Base-by-base conservation (phyloP, 2,329 filamentous ascomycete species). In the Neoscytalidium dimidiatum region DNA sequence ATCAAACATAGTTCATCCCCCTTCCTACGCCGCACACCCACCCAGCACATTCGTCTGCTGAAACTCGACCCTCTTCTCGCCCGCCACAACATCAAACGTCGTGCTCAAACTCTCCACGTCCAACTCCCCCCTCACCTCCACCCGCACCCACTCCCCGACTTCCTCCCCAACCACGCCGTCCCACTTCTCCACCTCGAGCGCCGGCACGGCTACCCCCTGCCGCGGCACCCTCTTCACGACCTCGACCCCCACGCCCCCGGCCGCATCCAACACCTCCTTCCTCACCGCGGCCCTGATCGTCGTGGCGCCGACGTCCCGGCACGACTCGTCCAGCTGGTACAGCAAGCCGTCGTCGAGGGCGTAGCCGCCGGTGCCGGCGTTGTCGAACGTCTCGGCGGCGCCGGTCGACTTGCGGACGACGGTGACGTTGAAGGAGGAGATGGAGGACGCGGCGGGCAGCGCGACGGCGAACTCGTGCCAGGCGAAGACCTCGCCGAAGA, bases 51-150 rank as follows among this genome's bases (percentile, higher is more conserved):
- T 41, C 51, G 52, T 64, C 41, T 2, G 29, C 52, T 58, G 38
- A 49, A 48, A 64, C 38, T 57, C 51, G 1, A 60, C 41, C 41
- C 14, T 64, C 26, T 4, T 38, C 46, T 29, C 61, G 2, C 62
- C 62, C 13, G 46, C 26, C 2, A 57, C 38, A 7, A 64, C 52
- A 31, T 64, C 62, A 41, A 64, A 60, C 35, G 62, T 60, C 19
- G 62, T 64, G 5, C 53, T 60, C 29, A 17, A 33, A 9, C 62
- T 51, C 5, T 41, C 28, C 17, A 9, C n/a, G 26, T 28, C 31
- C 38, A 38, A 21, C 41, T 35, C 1, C 13, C 28, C 38, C 38
- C 5, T 28, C 1, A 38, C 53, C 23, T 38, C 6, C 0, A 64
- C 26, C 0, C 44, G 7, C 4, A 60, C 41, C 56, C 56, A 60